These are phyloP conservation scores for Trametes sp. DNA, from an alignment of 1,284 basidiomycete genomes.

Conservation along the genomic window DNA sequence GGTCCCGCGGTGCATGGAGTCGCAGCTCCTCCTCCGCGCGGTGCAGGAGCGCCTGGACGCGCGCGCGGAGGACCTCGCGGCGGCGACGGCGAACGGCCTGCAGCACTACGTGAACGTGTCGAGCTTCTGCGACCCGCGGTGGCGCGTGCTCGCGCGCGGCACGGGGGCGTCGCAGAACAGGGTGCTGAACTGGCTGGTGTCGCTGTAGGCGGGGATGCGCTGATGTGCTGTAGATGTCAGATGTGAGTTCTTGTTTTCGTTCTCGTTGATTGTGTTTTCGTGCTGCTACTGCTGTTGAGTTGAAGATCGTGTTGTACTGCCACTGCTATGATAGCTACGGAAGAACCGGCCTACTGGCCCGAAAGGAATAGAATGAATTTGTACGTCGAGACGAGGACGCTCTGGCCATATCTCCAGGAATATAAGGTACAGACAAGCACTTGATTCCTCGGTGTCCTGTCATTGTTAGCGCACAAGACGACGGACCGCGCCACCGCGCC, in stretches of 20 bases:
- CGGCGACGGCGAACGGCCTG: neutral
- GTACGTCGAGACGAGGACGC: too few species aligned
- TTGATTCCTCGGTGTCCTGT: too few species aligned
- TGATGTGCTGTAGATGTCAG: neutral
- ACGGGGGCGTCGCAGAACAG: neutral
- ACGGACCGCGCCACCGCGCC: too few species aligned
- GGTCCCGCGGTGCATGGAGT: neutral
- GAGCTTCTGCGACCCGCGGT: conserved; percentile 2
- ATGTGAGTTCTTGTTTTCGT: neutral
- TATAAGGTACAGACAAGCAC: too few species aligned
- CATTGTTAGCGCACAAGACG: too few species aligned
- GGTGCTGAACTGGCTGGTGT: neutral
- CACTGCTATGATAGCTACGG: too few species aligned
- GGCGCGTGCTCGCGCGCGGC: neutral
- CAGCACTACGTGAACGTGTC: neutral
- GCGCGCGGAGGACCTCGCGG: neutral
- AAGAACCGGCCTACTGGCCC: too few species aligned
- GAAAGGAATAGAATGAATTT: too few species aligned
- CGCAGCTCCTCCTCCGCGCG: neutral
- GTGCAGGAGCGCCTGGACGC: neutral
- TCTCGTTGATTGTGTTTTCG: neutral
- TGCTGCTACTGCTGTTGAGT: too few species aligned
- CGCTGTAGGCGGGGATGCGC: too few species aligned
- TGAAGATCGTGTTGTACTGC: too few species aligned
- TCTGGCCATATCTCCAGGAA: too few species aligned